Conservation (phyloP, 352 stramenopile genomes). For the Globisporangium barbulae region DNA sequence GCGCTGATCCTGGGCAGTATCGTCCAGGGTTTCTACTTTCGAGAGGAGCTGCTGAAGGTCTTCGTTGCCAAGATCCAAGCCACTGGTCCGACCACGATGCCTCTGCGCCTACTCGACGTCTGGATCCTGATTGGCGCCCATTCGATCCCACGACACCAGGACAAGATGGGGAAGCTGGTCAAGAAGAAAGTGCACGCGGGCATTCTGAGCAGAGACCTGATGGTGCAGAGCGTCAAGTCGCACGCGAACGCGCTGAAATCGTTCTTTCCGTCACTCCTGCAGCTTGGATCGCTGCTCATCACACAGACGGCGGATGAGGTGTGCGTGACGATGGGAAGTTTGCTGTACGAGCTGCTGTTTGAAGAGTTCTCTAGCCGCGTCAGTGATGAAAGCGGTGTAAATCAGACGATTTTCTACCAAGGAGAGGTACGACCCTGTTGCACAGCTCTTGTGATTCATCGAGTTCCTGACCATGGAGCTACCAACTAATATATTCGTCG, state of each 20-base stretch:
- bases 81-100: background rate
- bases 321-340: constrained; percentile 26
- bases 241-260: constrained; percentile 40
- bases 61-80: constrained; percentile 33
- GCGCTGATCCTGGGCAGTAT: constrained; percentile 44
- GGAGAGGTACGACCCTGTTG: constrained; percentile 32
- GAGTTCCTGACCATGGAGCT: too few species aligned
- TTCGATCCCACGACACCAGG: constrained; percentile 34
- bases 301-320: constrained; percentile 15
- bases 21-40: constrained; percentile 52
- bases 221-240: constrained; percentile 28
- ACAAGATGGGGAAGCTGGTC: constrained; percentile 40
- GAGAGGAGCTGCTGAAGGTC: constrained; percentile 41
- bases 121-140: constrained; percentile 44
- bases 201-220: constrained; percentile 22
- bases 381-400: constrained; percentile 16
- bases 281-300: constrained; percentile 31
- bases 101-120: constrained; percentile 41
- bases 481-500: background rate
- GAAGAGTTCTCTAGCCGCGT: constrained; percentile 34
- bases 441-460: background rate
- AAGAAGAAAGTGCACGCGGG: constrained; percentile 35
- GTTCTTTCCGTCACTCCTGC: constrained; percentile 42
- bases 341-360: constrained; percentile 51
- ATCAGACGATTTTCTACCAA: constrained; percentile 39